These are phyloP conservation scores for Flaveria sonorensis DNA, from an alignment of 129 eudicot species.

Conservation along the genomic window DNA sequence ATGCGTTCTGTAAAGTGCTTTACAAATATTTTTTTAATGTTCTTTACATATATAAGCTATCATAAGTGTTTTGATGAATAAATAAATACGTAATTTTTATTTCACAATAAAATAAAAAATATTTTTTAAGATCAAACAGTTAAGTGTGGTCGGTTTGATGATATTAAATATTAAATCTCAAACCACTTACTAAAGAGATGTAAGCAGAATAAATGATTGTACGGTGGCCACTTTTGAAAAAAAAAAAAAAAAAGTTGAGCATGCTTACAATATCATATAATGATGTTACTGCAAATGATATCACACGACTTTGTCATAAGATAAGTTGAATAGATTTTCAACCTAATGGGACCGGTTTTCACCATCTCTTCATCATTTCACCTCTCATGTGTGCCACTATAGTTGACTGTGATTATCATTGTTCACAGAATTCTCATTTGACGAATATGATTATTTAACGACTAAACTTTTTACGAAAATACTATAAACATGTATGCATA, in stretches of 20 bases:
- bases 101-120: too few species aligned
- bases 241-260: slow-evolving; percentile 8
- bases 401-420: background rate
- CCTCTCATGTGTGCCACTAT: background rate
- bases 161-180: background rate
- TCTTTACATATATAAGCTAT: background rate
- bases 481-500: too few species aligned
- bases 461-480: too few species aligned
- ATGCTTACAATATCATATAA: slow-evolving; percentile 32
- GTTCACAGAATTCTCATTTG: slow-evolving; percentile 23
- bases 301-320: slow-evolving; percentile 23
- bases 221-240: background rate
- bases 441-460: slow-evolving; percentile 9
- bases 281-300: slow-evolving; percentile 10
- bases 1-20: background rate
- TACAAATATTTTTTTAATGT: background rate
- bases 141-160: background rate
- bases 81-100: background rate
- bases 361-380: slow-evolving; percentile 27
- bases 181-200: background rate
- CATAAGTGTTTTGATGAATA: background rate
- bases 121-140: background rate
- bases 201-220: slow-evolving; percentile 9
- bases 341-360: slow-evolving; percentile 20
- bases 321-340: slow-evolving; percentile 28